Conservation (phyloP, 2,329 filamentous ascomycete genomes). For the Elsinoe necatrix region DNA sequence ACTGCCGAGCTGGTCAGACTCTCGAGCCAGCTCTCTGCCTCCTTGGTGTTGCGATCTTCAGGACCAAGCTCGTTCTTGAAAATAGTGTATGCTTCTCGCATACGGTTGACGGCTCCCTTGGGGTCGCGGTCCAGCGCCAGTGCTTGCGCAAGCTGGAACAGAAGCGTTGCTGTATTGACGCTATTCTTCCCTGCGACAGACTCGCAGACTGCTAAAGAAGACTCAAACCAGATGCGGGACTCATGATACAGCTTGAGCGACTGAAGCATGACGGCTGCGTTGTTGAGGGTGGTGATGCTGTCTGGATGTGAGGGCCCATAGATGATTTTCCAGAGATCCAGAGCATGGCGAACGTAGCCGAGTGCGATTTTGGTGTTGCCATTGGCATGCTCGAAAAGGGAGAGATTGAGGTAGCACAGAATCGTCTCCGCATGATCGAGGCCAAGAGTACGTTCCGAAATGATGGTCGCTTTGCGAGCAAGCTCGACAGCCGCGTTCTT, state of each 20-base stretch:
- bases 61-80: conserved; percentile 81
- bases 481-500: conserved; percentile 93
- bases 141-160: conserved; percentile 95
- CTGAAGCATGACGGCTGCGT: conserved; percentile 97
- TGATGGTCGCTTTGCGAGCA: conserved; percentile 91
- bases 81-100: conserved; percentile 95
- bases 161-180: conserved; percentile 84
- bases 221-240: conserved; percentile 84
- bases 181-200: conserved; percentile 81
- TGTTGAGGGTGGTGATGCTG: conserved; percentile 97
- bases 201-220: conserved; percentile 77
- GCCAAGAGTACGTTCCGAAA: conserved; percentile 87
- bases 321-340: conserved; percentile 94
- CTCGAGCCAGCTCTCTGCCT: conserved; percentile 92
- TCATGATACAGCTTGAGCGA: conserved; percentile 90
- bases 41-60: conserved; percentile 94
- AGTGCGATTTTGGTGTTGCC: conserved; percentile 87
- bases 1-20: conserved; percentile 95
- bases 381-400: conserved; percentile 83
- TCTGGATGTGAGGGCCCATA: conserved; percentile 91
- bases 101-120: conserved; percentile 80
- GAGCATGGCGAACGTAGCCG: conserved; percentile 79
- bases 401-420: conserved; percentile 90
- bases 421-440: conserved; percentile 91
- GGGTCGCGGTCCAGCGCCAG: conserved; percentile 92